Base-by-base conservation (phyloP, 805 yeast genomes). In the Yarrowia sp. region DNA sequence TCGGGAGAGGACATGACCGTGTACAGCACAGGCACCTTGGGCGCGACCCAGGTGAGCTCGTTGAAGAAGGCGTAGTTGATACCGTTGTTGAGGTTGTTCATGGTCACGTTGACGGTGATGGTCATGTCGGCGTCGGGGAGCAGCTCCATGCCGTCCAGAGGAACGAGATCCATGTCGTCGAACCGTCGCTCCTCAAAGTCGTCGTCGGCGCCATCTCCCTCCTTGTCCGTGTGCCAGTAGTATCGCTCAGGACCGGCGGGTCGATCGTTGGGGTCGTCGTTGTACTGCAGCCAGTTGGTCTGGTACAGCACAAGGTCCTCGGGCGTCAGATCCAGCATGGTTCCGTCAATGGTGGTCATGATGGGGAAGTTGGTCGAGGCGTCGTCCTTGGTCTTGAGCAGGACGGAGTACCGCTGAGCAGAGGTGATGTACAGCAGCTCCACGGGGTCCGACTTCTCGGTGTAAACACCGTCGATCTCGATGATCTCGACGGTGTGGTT, bases 11-110 rank as follows among this genome's bases (percentile, higher is more conserved):
- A 78, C 69, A 90, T 71, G n/a, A 82, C 97, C 3, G 97, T 84
- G 74, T 84, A 81, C 64, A 94, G 77, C 6, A 92, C 77, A 55
- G 99, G 99, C 14, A 93, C 96, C 75, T 84, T 87, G 66, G 98
- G 97, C 36, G 82, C 73, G 33, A 82, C 78, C 75, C 83, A 94
- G 22, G 96, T 82, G 70, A 88, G 79, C 72, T 90, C 87, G 80
- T 93, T 92, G 86, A 93, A 90, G 77, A 93, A 88, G n/a, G 98
- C 98, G 72, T 94, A 94, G 78, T 91, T 91, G 65, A 86, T 80
- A 78, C 99, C 99, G 74, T 90, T 78, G 53, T 80, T 81, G 74
- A 94, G 80, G 79, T 90, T 89, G 73, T 87, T 86, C 97, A 94
- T 91, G 25, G 75, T 72, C 63, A 94, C 92, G 68, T 84, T 84